Conservation (phyloP, 192 early-diverging fungal species). For the Gonapodya sp. region DNA sequence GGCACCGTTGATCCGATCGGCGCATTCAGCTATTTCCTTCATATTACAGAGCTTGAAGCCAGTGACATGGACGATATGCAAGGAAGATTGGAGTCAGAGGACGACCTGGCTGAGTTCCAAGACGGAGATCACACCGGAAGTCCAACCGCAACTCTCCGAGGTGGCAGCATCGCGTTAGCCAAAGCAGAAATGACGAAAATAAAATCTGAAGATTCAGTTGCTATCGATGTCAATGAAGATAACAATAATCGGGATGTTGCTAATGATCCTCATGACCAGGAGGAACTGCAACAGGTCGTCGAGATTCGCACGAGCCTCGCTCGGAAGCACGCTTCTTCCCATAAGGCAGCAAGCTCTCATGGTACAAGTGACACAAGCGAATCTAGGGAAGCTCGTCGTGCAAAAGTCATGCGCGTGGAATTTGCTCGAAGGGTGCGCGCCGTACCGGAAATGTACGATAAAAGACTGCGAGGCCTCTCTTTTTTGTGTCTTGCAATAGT, state of each 20-base stretch:
- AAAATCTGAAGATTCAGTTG: neutral
- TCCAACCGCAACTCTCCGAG: neutral
- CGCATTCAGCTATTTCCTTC: neutral
- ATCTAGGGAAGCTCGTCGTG: neutral
- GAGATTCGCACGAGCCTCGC: neutral
- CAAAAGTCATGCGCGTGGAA: neutral
- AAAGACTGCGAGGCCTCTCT: neutral
- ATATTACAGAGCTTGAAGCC: neutral
- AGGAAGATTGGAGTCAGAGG: no score
- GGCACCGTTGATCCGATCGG: no score
- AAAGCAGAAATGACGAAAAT: neutral
- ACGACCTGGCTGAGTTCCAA: no score
- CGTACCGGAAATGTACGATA: neutral
- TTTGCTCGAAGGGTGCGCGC: neutral
- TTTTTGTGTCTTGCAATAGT: neutral
- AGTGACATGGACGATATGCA: neutral
- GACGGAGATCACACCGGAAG: neutral
- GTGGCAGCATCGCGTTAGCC: neutral
- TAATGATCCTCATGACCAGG: neutral
- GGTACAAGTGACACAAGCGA: neutral
- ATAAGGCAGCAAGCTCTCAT: neutral
- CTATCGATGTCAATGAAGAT: neutral
- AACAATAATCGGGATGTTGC: neutral
- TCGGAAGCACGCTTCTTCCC: neutral
- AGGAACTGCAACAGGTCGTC: neutral